Evolutionary conservation across 306 rosid genomes (phyloP).

Genomic region (Castanea sativa): DNA sequence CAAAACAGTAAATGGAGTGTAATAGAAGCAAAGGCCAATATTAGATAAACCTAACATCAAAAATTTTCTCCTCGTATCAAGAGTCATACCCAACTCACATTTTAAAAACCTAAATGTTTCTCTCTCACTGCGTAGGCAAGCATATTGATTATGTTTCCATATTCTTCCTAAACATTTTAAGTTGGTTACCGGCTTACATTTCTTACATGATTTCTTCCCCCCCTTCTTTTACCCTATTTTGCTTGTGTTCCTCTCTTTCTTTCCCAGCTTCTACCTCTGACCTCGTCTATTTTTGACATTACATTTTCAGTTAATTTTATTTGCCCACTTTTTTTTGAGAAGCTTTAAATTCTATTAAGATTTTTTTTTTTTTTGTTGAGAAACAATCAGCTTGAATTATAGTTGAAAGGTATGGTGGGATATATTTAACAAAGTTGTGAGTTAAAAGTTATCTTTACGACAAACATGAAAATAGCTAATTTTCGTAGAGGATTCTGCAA

Average conservation of each 20-base stretch:
- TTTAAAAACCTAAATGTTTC: constrained; percentile 22
- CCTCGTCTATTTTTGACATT: too few species aligned
- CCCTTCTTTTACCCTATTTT: background rate
- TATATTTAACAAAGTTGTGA: too few species aligned
- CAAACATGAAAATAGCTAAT: too few species aligned
- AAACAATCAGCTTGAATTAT: too few species aligned
- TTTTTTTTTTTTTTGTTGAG: too few species aligned
- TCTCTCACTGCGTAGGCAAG: constrained; percentile 1
- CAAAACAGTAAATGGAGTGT: constrained; percentile 43
- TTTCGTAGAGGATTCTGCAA: too few species aligned
- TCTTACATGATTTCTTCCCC: background rate
- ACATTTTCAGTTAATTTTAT: too few species aligned
- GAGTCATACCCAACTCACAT: constrained; percentile 43
- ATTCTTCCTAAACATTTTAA: background rate
- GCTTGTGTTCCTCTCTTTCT: background rate
- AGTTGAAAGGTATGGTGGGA: too few species aligned
- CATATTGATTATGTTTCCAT: background rate
- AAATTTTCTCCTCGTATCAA: constrained; percentile 5
- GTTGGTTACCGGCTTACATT: background rate
- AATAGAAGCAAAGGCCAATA: constrained; percentile 33
- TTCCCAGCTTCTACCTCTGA: background rate
- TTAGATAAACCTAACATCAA: constrained; percentile 51
- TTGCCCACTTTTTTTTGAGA: too few species aligned
- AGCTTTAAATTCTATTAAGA: too few species aligned
- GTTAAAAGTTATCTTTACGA: too few species aligned